A percentile compares a stretch with the other conserved stretches of the same genome.
phyloP scores from a whole-genome alignment of 2,329 filamentous ascomycete genomes.

The Aureobasidium sp. region DNA sequence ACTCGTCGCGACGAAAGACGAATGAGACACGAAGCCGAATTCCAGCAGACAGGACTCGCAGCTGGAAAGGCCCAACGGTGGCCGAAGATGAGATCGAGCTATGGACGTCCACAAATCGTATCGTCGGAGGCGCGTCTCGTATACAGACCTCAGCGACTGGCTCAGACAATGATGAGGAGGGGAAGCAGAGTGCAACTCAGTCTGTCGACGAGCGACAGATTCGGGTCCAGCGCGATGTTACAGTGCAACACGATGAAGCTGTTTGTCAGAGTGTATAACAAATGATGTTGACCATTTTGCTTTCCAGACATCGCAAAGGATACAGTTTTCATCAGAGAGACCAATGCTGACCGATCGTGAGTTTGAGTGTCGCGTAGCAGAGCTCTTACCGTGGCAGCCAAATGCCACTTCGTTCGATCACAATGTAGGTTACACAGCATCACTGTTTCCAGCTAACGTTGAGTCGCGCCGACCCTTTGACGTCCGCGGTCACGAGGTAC shows the following conservation, averaged over 20 bases:
- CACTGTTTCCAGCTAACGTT: too few species aligned
- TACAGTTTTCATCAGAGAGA: neutral
- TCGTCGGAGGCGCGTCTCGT: neutral
- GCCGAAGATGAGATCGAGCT: conserved; percentile 8
- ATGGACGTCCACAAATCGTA: conserved; percentile 1
- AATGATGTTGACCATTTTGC: too few species aligned
- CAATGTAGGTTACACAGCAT: too few species aligned
- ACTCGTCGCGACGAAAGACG: neutral
- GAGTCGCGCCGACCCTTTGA: neutral
- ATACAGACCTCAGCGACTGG: neutral
- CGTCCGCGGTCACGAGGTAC: neutral
- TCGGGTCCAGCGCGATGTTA: neutral
- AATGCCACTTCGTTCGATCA: too few species aligned
- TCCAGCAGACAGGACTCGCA: neutral
- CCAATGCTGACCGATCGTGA: neutral
- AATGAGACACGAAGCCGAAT: neutral
- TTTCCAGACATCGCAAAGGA: neutral
- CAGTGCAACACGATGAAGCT: neutral
- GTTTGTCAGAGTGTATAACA: neutral
- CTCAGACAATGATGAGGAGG: neutral
- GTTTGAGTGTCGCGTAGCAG: too few species aligned
- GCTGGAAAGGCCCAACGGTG: neutral
- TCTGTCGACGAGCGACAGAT: neutral
- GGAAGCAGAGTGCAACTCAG: neutral
- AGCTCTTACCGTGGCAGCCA: too few species aligned